These are phyloP conservation scores for Coemansia sp. DNA, from an alignment of 192 early-diverging fungal genomes.

Conservation along the genomic window DNA sequence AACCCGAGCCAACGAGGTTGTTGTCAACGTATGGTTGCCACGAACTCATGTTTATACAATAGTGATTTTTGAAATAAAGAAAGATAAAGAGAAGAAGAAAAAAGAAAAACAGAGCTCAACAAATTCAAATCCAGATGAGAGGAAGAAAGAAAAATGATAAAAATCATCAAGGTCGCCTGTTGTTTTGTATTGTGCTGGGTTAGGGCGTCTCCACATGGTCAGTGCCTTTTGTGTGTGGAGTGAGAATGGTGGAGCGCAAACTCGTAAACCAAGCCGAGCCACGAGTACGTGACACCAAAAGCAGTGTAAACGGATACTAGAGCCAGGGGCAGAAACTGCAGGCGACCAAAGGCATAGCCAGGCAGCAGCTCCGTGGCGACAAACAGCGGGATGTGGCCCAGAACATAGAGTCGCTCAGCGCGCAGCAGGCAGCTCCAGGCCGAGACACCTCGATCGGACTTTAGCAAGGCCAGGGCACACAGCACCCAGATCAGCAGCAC, in stretches of 20 bases:
- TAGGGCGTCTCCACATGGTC: slow-evolving; percentile 1
- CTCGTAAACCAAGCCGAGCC: slow-evolving; percentile 57
- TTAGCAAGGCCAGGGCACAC: slow-evolving; percentile 32
- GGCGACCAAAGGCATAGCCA: slow-evolving; percentile 32
- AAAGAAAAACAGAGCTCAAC: neutral
- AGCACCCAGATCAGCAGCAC: slow-evolving; percentile 35
- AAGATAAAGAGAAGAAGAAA: slow-evolving; percentile 5
- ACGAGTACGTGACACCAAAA: slow-evolving; percentile 74
- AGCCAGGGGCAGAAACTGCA: slow-evolving; percentile 85
- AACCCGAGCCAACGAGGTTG: slow-evolving; percentile 75
- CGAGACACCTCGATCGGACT: slow-evolving; percentile 10
- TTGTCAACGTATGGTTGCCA: slow-evolving; percentile 85
- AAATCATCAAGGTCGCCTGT: neutral
- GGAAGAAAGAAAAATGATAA: slow-evolving; percentile 9
- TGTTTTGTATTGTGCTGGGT: neutral
- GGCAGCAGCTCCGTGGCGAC: slow-evolving; percentile 29
- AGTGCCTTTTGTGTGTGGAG: neutral
- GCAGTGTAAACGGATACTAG: slow-evolving; percentile 76
- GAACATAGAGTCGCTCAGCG: slow-evolving; percentile 28
- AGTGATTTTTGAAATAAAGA: neutral
- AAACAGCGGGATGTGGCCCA: slow-evolving; percentile 43
- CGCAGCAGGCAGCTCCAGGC: slow-evolving; percentile 40
- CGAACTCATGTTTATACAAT: slow-evolving; percentile 57
- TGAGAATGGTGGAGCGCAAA: slow-evolving; percentile 18
- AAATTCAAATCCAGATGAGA: slow-evolving; percentile 22